A percentile compares a stretch with the other conserved stretches of the same genome.
phyloP scores from a whole-genome alignment of 169 alveolate genomes.

The Plasmodium ovale region DNA sequence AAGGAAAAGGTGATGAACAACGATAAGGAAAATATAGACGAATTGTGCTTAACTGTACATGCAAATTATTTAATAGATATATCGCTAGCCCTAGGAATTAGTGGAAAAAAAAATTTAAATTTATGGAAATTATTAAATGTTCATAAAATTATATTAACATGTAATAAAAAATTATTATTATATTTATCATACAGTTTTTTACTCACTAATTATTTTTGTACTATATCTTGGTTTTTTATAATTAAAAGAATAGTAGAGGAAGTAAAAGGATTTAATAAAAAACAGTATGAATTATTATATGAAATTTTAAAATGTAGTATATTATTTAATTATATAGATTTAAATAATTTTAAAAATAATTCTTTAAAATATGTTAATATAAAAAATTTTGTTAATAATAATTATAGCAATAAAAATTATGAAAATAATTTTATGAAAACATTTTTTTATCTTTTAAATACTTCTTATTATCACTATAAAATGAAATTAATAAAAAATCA shows the following conservation, averaged over 20 bases:
- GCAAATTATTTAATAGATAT: conserved; percentile 57
- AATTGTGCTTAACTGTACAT: not conserved
- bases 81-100: conserved; percentile 57
- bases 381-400: not conserved
- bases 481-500: conserved; percentile 67
- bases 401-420: conserved; percentile 4
- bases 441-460: conserved; percentile 45
- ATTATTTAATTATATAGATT: conserved; percentile 51
- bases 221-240: conserved; percentile 63
- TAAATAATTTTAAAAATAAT: conserved; percentile 46
- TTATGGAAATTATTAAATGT: conserved; percentile 59
- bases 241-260: conserved; percentile 75
- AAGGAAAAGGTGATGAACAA: not conserved
- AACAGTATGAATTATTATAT: conserved; percentile 62
- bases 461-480: conserved; percentile 68
- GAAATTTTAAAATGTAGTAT: conserved; percentile 69
- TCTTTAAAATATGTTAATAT: not conserved
- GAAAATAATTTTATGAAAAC: conserved; percentile 41
- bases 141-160: conserved; percentile 54
- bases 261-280: conserved; percentile 54
- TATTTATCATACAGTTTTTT: conserved; percentile 72
- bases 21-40: not conserved
- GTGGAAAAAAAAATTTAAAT: conserved; percentile 53
- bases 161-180: conserved; percentile 49
- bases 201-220: conserved; percentile 48